Conservation (phyloP, 1,139 yeast genomes). For the Lodderomyces beijingensis region DNA sequence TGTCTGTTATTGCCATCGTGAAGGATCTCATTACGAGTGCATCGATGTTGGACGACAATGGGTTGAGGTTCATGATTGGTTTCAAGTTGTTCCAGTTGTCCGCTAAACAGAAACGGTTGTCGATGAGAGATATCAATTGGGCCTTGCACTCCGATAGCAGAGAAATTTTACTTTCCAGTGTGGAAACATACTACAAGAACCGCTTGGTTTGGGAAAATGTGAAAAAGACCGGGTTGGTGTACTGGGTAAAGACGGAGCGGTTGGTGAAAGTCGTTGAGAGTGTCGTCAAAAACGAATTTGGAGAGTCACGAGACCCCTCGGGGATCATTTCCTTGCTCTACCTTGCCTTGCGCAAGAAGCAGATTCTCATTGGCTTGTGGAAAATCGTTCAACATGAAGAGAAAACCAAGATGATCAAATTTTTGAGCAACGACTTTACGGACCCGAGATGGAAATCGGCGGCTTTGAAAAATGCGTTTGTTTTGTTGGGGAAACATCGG, state of each 20-base stretch:
- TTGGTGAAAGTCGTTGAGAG: conserved; percentile 56
- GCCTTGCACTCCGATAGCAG: conserved; percentile 81
- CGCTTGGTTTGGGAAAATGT: conserved; percentile 59
- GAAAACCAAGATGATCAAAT: conserved; percentile 72
- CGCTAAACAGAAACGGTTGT: conserved; percentile 41
- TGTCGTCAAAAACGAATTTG: conserved; percentile 67
- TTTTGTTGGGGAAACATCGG: conserved; percentile 81
- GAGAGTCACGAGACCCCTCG: conserved; percentile 65
- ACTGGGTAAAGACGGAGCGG: conserved; percentile 60
- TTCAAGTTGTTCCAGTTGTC: conserved; percentile 59
- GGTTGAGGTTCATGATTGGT: conserved; percentile 68
- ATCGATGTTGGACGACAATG: conserved; percentile 62
- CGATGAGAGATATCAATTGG: conserved; percentile 83
- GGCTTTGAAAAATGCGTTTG: conserved; percentile 90
- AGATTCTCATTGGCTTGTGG: conserved; percentile 80
- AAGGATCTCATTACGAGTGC: conserved; percentile 44
- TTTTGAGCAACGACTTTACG: conserved; percentile 71
- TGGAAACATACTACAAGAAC: conserved; percentile 45
- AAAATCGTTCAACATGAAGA: conserved; percentile 74
- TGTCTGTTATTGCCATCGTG: conserved; percentile 63
- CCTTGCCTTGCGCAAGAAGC: conserved; percentile 73
- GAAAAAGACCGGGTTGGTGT: conserved; percentile 59
- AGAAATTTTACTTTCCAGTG: conserved; percentile 54
- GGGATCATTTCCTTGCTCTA: conserved; percentile 68
- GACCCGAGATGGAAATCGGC: conserved; percentile 79